Evolutionary conservation across 2,329 filamentous ascomycete species (phyloP), one percentile per base, ranked within the genome.

Genomic region (Nothophaeocryptopus gaeumannii): DNA sequence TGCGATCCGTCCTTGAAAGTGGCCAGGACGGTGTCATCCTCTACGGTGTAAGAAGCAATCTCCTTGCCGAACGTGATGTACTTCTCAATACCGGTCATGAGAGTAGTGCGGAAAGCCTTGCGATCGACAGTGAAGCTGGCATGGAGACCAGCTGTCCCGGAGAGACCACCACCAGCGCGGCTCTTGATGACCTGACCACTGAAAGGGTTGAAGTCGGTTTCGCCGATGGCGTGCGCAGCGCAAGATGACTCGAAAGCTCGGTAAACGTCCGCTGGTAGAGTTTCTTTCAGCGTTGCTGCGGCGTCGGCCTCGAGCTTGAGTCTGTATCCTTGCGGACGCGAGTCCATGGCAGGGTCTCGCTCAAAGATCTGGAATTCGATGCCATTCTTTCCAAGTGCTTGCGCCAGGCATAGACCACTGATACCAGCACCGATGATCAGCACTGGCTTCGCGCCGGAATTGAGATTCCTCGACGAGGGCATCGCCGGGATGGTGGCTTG

Each of bases 401-500:
- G 61, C 2, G 59, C 61, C 10, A 63, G 49, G 11, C 43, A 47
- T 2, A 63, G 52, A 3, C 61, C 61, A 37, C 50, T 53, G 11
- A 61, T 51, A 7, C 59, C 59, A 5, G 58, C 59, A 2, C 59
- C 59, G 3, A 56, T 49, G 47, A 62, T 59, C 16, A 57, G 39
- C n/a, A 57, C 48, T 16, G 39, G 53, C 36, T 26, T 50, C 30
- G 36, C n/a, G 16, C 9, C 12, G 12, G n/a, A 29, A 20, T 13
- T 20, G 31, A 15, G 4, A 32, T 16, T 11, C 15, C 13, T 38
- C 12, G 35, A n/a, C 8, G 44, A 7, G 20, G 20, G 20, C 20
- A 26, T 26, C 20, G 7, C 20, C 39, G 39, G 39, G 29, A 42
- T 10, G 29, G 31, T 31, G 20, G n/a, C 10, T 14, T 16, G 13